Evolutionary conservation across 2,329 filamentous ascomycete genomes (phyloP), one percentile per base, ranked within the genome.

Genomic region (Ceratocystis diversiconidia): DNA sequence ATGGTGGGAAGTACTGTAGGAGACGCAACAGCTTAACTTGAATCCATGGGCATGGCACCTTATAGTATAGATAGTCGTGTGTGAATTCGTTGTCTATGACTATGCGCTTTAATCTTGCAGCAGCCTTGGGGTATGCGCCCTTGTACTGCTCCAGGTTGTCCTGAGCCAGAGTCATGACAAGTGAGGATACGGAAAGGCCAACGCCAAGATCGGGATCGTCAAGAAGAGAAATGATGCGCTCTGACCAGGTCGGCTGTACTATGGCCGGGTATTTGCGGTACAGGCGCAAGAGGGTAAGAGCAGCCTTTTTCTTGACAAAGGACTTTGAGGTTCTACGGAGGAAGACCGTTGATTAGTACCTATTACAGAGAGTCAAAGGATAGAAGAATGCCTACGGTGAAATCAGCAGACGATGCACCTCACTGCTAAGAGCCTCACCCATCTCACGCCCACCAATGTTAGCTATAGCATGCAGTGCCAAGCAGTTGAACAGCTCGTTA

Each of bases 231-330:
- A 99, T 94, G 73, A 99, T 96, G 63, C 94, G 85, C 78, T 99
- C 95, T 6, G 91, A 90, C 94, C 94, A 99, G 78, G 96, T 92
- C 36, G 90, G 88, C 72, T 96, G 92, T 28, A 99, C 89, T 69
- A 99, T 96, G 69, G 86, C 88, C 1, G 92, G 91, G 72, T 92
- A 86, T 78, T 99, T 99, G 70, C 94, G 89, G 76, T 97, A 99
- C 5, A 99, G 78, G 65, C 94, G 88, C 65, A 99, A 83, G 44
- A 99, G 81, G 0, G 94, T 99, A 63, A 99, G 79, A 5, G 94
- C 94, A 1, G 94, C 92, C 80, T 99, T 99, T 78, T 99, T 99
- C 82, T 99, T 99, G 68, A 99, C 94, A 71, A 99, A 99, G 0
- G 94, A 86, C 76, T 97, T 99, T 0, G 92, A 97, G 6, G 79